A percentile compares a stretch with the other conserved stretches of the same genome.
Evolutionary conservation across 2,329 filamentous ascomycete genomes (phyloP).

Genomic region (Trichophyton rubrum): DNA sequence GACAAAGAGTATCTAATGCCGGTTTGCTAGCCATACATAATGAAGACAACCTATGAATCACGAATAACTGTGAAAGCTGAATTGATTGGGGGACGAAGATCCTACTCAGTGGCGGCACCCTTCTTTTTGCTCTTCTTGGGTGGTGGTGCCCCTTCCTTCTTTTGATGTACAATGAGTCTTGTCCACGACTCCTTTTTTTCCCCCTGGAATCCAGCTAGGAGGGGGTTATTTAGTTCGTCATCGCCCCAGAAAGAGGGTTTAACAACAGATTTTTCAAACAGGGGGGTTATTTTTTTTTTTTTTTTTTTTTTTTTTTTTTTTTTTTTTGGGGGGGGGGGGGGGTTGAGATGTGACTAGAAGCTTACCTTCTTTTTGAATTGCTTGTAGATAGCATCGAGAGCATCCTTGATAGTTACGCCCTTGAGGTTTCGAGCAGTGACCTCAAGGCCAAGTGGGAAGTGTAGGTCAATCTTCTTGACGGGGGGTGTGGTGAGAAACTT

Average conservation of each 20-base stretch:
- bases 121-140: conserved; percentile 53
- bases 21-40: background rate
- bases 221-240: conserved; percentile 76
- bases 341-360: conserved; percentile 8
- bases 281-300: too few relatives aligned
- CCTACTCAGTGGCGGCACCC: background rate
- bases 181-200: conserved; percentile 88
- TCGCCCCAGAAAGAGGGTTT: conserved; percentile 51
- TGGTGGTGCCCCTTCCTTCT: conserved; percentile 51
- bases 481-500: conserved; percentile 66
- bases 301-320: too few relatives aligned
- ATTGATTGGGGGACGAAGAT: too few relatives aligned
- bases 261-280: too few relatives aligned
- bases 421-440: conserved; percentile 84
- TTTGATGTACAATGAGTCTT: conserved; percentile 72
- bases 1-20: conserved; percentile 3
- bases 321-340: too few relatives aligned
- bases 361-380: conserved; percentile 89
- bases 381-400: conserved; percentile 89
- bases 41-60: background rate
- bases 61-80: background rate
- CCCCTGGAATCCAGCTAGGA: conserved; percentile 93
- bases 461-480: conserved; percentile 87
- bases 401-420: conserved; percentile 95
- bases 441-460: conserved; percentile 77